Percentiles rank a stretch among this genome's conserved stretches.
Conservation (phyloP, 305 asterid species). For the Rubia tinctorum region DNA sequence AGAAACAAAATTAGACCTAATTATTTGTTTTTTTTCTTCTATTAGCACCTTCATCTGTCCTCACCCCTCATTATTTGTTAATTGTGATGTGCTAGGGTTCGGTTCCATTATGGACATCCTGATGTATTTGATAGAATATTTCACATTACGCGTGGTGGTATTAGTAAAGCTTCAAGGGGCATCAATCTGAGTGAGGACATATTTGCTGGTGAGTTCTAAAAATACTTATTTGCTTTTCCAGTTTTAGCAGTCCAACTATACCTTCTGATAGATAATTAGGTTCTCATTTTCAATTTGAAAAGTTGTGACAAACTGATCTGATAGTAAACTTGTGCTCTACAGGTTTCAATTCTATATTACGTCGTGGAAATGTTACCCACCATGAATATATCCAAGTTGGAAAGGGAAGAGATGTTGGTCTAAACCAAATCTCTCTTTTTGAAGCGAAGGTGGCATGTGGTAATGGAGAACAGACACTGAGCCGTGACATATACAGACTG, state of each 20-base stretch:
- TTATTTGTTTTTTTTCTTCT: not conserved
- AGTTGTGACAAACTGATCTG: not conserved
- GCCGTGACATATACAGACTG: slow-evolving; percentile 97
- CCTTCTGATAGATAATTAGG: slow-evolving; percentile 13
- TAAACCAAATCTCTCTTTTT: slow-evolving; percentile 95
- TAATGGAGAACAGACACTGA: slow-evolving; percentile 96
- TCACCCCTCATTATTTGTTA: slow-evolving; percentile 17
- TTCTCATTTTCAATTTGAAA: slow-evolving; percentile 10
- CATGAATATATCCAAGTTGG: slow-evolving; percentile 99
- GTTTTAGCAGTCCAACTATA: not conserved
- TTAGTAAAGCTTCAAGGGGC: slow-evolving; percentile 87
- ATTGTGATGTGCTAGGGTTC: slow-evolving; percentile 78
- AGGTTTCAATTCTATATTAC: slow-evolving; percentile 93
- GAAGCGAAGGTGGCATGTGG: slow-evolving; percentile 99
- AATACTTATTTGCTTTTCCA: not conserved
- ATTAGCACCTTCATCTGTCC: slow-evolving; percentile 1
- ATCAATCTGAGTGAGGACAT: slow-evolving; percentile 93
- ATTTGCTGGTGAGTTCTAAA: slow-evolving; percentile 76
- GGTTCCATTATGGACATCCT: slow-evolving; percentile 98
- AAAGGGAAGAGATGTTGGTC: slow-evolving; percentile 98
- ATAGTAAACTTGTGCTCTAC: slow-evolving; percentile 3
- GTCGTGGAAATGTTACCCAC: slow-evolving; percentile 96
- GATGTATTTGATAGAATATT: slow-evolving; percentile 92
- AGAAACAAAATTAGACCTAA: not conserved
- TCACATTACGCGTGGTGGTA: slow-evolving; percentile 93